Evolutionary conservation across 169 alveolate species (phyloP), one percentile per base, ranked within the genome.

Genomic region (Fabrea salina): DNA sequence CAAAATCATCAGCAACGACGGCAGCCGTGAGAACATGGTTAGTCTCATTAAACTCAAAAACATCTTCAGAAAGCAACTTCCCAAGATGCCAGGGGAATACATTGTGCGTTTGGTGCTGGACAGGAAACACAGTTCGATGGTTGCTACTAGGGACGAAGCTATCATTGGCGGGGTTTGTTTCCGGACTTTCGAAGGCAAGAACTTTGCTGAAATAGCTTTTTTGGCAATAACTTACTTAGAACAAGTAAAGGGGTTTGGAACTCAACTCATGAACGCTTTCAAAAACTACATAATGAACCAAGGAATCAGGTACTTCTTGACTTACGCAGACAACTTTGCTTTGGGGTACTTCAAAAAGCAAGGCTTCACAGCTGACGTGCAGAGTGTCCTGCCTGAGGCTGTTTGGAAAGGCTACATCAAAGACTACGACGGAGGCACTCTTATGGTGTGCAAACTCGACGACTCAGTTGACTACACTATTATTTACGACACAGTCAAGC

Each of bases 391-490:
- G 98, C 98, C 99, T 16, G 87, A 92, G 59, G 98, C 95, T 49
- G 90, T 98, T 53, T 98, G 99, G 99, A 92, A 95, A 72, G 99
- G 99, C 32, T 98, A 95, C 89, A 98, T 98, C 51, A 98, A 98
- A 84, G 99, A 98, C 82, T 98, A 98, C 89, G 99, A 97, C 81
- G 99, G 99, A 37, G 99, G 99, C n/a, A 98, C 99, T n/a, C 86
- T 98, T 57, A 98, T 98, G 99, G 99, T 97, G 58, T 98, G 99
- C 87, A 93, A 94, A 64, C 92, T 98, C 3, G 93, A 96, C 58
- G 96, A 95, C 27, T 93, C 92, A 49, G 96, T 98, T 54, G 97
- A 98, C 86, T 98, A 98, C 68, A n/a, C 33, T 11, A 39, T 16
- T 13, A 68, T 68, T n/a, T 7, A 39, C 8, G 19, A 37, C 7